Base-by-base conservation (phyloP, 176 grass and related monocot genomes). In the Triticum turgidum region DNA sequence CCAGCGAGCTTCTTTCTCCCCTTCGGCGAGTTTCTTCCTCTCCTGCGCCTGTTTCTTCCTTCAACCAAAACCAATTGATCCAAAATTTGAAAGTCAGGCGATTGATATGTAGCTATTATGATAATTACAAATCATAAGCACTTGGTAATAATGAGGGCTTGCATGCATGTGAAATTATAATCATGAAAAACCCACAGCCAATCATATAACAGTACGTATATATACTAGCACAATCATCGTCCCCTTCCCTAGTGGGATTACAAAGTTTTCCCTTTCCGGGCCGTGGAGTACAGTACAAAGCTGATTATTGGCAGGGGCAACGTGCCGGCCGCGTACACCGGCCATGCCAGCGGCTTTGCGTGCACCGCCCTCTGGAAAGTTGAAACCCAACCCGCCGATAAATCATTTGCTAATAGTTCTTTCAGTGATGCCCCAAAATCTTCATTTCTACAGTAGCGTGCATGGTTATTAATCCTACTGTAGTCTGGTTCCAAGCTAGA, bases 291-390 rank as follows among this genome's bases (percentile, higher is more conserved):
- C 22, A 74, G 41, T 27, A 47, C 22, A 25, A 49, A 75, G 72
- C 14, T 51, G 44, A 30, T 52, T 51, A 38, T 38, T 14, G 11
- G 5, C 29, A 3, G 24, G 35, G 35, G 34, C 68, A 10, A 25
- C 38, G 39, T 71, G 69, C 71, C 71, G 71, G 69, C 71, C 71
- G 71, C 54, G 15, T 74, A 45, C 41, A 74, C n/a, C 71, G 51
- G 5, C 51, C 51, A 54, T 54, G 51, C 51, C 51, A 54, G 15
- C 51, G 5, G 51, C 51, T 54, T 11, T 69, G 67, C 67, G 15
- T n/a, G 59, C 59, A 62, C 59, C n/a, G 54, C 6, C 54, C 22
- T 63, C 61, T 27, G 10, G 0, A 63, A 63, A 63, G 61, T 27
- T 12, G 61, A 13, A 27, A 64, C 61, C 22, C 38, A 45, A 3